Percentiles rank a stretch among this genome's conserved stretches.
These are phyloP conservation scores for Nothophoma quercina DNA, from an alignment of 2,329 filamentous ascomycete genomes.

Conservation along the genomic window DNA sequence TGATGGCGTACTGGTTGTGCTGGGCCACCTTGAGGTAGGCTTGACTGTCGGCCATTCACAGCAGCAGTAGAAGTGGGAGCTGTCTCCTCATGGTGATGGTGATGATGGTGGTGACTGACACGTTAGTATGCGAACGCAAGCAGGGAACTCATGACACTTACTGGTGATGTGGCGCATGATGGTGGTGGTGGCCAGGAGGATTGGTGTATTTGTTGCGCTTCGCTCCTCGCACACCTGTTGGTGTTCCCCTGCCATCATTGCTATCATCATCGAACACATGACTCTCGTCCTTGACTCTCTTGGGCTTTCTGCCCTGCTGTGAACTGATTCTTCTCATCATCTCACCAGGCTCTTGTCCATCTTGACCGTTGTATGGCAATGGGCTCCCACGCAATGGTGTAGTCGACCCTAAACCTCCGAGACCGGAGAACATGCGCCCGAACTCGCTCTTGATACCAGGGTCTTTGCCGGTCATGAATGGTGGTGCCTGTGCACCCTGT, in stretches of 20 bases:
- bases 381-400: slow-evolving; percentile 64
- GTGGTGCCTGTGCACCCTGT: slow-evolving; percentile 85
- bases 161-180: slow-evolving; percentile 61
- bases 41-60: slow-evolving; percentile 35
- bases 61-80: slow-evolving; percentile 25
- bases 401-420: slow-evolving; percentile 71
- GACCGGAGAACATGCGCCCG: slow-evolving; percentile 93
- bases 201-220: slow-evolving; percentile 66
- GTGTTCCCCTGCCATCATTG: slow-evolving; percentile 67
- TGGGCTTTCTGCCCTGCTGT: slow-evolving; percentile 46
- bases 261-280: slow-evolving; percentile 70
- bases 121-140: slow-evolving; percentile 46
- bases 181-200: slow-evolving; percentile 65
- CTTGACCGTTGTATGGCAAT: slow-evolving; percentile 46
- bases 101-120: slow-evolving; percentile 65
- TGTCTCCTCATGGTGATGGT: slow-evolving; percentile 60
- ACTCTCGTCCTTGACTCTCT: slow-evolving; percentile 82
- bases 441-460: slow-evolving; percentile 94
- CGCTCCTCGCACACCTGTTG: slow-evolving; percentile 68
- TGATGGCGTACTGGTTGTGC: slow-evolving; percentile 45
- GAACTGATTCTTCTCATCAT: slow-evolving; percentile 48
- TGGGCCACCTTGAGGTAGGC: slow-evolving; percentile 41
- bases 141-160: too few species aligned
- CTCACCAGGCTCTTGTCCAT: slow-evolving; percentile 42
- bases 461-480: slow-evolving; percentile 79